A percentile compares a stretch with the other conserved stretches of the same genome.
phyloP scores from a whole-genome alignment of 352 stramenopile species.

The Detonula confervacea region DNA sequence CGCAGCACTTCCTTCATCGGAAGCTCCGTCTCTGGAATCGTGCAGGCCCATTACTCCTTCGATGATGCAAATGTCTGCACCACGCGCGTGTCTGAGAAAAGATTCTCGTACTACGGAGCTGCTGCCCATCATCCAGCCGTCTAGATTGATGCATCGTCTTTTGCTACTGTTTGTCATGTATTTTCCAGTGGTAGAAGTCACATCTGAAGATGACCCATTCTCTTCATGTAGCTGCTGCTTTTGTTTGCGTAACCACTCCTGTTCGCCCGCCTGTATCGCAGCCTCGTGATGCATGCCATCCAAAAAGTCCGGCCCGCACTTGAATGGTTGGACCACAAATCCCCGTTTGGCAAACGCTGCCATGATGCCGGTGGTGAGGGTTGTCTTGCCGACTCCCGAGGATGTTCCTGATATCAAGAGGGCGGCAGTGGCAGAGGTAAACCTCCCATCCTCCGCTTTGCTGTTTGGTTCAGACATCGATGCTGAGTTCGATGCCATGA shows the following conservation, averaged over 20 bases:
- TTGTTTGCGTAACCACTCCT: neutral
- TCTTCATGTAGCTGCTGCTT: neutral
- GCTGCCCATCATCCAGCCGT: neutral
- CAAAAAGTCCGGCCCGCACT: neutral
- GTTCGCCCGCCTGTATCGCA: neutral
- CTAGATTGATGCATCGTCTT: neutral
- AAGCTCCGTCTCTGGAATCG: slow-evolving; percentile 5
- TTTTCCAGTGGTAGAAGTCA: too few species aligned
- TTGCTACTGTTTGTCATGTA: neutral
- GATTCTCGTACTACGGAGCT: neutral
- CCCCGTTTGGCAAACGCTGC: neutral
- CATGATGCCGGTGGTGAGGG: neutral
- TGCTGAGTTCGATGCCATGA: neutral
- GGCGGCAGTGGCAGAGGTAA: too few species aligned
- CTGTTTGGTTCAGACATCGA: too few species aligned
- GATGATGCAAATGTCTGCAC: slow-evolving; percentile 25
- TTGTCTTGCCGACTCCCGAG: neutral
- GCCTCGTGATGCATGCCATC: neutral
- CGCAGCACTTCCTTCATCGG: slow-evolving; percentile 18
- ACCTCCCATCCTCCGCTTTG: too few species aligned
- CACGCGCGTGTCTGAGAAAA: slow-evolving; percentile 11
- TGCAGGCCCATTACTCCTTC: slow-evolving; percentile 34
- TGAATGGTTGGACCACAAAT: neutral
- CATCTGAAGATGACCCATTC: neutral
- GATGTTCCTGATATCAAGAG: neutral